These are phyloP conservation scores for Ceratobasidium sp. DNA, from an alignment of 1,284 basidiomycete species.

Conservation along the genomic window DNA sequence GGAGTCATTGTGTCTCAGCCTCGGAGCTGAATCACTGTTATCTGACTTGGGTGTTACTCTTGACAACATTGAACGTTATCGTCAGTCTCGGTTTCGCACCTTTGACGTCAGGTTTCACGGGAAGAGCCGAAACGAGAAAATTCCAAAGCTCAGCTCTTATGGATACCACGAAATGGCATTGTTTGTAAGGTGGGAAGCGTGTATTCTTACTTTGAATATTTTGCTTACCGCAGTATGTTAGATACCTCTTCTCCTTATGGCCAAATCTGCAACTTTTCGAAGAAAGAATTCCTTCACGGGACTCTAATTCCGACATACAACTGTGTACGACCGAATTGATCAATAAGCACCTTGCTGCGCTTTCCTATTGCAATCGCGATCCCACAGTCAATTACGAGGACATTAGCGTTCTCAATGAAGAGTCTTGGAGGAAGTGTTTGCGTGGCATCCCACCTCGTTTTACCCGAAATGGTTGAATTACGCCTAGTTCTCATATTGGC, in stretches of 20 bases:
- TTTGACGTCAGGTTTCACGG: background rate
- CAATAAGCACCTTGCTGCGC: background rate
- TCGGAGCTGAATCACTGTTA: background rate
- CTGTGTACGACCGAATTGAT: background rate
- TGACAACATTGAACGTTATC: background rate
- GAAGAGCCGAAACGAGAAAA: background rate
- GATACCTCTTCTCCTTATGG: background rate
- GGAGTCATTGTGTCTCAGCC: background rate
- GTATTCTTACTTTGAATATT: background rate
- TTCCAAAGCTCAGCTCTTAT: background rate
- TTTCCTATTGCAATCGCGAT: background rate
- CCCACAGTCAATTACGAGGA: background rate
- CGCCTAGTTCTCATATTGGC: no score
- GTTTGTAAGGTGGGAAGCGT: background rate
- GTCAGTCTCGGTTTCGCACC: background rate
- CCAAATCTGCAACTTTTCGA: background rate
- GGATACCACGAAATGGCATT: background rate
- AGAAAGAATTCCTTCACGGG: background rate
- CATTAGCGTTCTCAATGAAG: background rate
- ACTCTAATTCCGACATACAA: no score
- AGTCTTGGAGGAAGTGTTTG: background rate
- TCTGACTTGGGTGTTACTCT: background rate
- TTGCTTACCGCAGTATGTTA: background rate
- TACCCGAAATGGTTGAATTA: no score
- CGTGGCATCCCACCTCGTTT: no score